These are phyloP conservation scores for Endothia cerciana DNA, from an alignment of 2,329 filamentous ascomycete species.

Conservation along the genomic window DNA sequence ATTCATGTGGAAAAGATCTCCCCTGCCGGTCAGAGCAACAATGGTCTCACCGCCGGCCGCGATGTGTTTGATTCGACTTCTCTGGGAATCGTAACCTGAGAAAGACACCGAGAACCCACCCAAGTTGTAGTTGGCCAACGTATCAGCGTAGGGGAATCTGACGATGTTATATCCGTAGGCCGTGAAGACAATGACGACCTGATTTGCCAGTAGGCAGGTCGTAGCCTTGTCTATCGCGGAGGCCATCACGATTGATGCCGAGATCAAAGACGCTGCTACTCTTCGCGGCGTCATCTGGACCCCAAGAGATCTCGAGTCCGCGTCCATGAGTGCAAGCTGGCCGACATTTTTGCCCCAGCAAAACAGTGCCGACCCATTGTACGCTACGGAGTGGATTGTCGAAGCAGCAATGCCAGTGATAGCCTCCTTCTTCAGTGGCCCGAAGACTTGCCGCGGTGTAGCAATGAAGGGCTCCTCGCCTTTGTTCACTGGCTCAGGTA, in stretches of 20 bases:
- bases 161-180: conserved; percentile 96
- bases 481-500: conserved; percentile 67
- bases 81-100: conserved; percentile 65
- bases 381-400: conserved; percentile 86
- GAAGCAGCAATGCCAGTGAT: conserved; percentile 87
- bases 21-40: conserved; percentile 80
- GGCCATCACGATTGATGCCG: conserved; percentile 73
- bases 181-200: conserved; percentile 90
- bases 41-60: conserved; percentile 89
- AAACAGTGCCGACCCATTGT: conserved; percentile 79
- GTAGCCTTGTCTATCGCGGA: conserved; percentile 92
- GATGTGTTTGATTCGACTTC: conserved; percentile 75
- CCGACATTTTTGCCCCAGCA: conserved; percentile 96
- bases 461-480: conserved; percentile 86
- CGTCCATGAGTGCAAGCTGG: conserved; percentile 91
- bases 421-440: conserved; percentile 82
- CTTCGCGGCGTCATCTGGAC: conserved; percentile 81
- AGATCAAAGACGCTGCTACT: conserved; percentile 83
- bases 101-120: conserved; percentile 60
- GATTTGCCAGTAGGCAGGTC: conserved; percentile 80
- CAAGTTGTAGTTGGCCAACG: conserved; percentile 70
- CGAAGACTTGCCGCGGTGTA: conserved; percentile 86
- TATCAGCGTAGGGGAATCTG: conserved; percentile 73
- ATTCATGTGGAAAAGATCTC: conserved; percentile 85
- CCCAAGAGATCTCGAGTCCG: conserved; percentile 88